Evolutionary conservation across 2,329 filamentous ascomycete species (phyloP).

Genomic region (Peltaster fructicola): DNA sequence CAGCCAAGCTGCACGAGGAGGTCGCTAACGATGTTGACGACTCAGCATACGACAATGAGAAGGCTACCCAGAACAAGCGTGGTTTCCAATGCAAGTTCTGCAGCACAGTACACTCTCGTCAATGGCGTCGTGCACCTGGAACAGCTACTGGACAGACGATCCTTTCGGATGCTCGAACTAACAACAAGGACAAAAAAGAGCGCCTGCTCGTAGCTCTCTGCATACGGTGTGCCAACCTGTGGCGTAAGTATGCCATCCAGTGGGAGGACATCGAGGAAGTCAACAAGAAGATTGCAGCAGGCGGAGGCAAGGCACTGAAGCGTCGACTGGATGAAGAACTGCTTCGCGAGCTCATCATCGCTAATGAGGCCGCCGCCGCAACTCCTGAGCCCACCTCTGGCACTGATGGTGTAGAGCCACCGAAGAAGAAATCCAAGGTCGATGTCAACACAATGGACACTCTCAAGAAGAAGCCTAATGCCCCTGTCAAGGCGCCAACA

Average conservation of each 20-base stretch:
- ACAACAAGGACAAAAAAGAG: constrained; percentile 54
- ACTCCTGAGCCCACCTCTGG: constrained; percentile 6
- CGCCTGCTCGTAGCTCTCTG: constrained; percentile 71
- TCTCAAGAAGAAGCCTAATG: constrained; percentile 36
- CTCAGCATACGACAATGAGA: constrained; percentile 84
- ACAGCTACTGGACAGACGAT: constrained; percentile 54
- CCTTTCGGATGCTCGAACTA: constrained; percentile 46
- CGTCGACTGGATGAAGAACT: constrained; percentile 84
- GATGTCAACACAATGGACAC: constrained; percentile 35
- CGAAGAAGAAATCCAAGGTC: constrained; percentile 43
- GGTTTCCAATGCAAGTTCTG: constrained; percentile 93
- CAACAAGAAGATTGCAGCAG: constrained; percentile 67
- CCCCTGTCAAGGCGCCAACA: constrained; percentile 32
- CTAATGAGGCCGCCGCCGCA: constrained; percentile 34
- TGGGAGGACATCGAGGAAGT: constrained; percentile 91
- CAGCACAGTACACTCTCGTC: constrained; percentile 56
- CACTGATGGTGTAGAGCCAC: constrained; percentile 25
- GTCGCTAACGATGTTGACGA: constrained; percentile 86
- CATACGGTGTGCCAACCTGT: constrained; percentile 75
- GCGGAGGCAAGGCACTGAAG: constrained; percentile 72
- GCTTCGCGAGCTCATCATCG: constrained; percentile 52
- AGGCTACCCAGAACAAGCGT: constrained; percentile 61
- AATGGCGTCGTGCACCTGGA: constrained; percentile 81
- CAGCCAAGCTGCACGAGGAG: constrained; percentile 70
- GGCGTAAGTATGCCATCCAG: constrained; percentile 89